Base-by-base conservation (phyloP, 305 asterid genomes). In the Rubia tinctorum region DNA sequence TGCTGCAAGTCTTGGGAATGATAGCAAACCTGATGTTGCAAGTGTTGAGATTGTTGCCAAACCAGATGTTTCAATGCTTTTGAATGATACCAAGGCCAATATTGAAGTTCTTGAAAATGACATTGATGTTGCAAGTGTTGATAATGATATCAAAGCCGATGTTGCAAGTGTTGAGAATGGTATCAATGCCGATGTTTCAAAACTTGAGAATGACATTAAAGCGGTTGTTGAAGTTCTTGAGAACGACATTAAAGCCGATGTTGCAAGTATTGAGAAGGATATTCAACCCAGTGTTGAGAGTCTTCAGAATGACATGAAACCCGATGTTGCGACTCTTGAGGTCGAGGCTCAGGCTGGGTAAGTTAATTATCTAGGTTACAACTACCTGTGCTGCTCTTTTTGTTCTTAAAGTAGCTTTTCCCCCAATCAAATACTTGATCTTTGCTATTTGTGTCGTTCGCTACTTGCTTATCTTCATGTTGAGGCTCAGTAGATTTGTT, bases 321-420 rank as follows among this genome's bases (percentile, higher is more conserved):
- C 85, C 72, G 83, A 68, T 62, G 68, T 51, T 30, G 72, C 14
- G 42, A 72, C 60, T 53, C 60, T n/a, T 53, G 60, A 34, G 7
- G 55, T 66, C 25, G 82, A 77, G 78, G 76, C 45, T 67, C 84
- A 78, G 77, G 80, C 61, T 64, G 80, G 83, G 84, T 82, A 83
- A 86, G 82, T 84, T 72, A 22, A 76, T 69, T 27, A 40, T 51
- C 42, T 73, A 45, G 78, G 53, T 15, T 14, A 1, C 56, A 59
- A 8, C 2, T 58, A 39, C 62, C 6, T 73, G 22, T 67, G 69
- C 53, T 20, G 51, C 15, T 68, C 30, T 13, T 56, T 14, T 66
- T 3, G 42, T 7, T 53, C 30, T 39, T n/a, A 6, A 55, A 14
- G 56, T 4, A 39, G 47, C 15, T 13, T 30, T 22, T 14, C 59